Percentiles rank a stretch among this genome's conserved stretches.
phyloP scores from a whole-genome alignment of 2,329 filamentous ascomycete species.

The Cercospora sp. region DNA sequence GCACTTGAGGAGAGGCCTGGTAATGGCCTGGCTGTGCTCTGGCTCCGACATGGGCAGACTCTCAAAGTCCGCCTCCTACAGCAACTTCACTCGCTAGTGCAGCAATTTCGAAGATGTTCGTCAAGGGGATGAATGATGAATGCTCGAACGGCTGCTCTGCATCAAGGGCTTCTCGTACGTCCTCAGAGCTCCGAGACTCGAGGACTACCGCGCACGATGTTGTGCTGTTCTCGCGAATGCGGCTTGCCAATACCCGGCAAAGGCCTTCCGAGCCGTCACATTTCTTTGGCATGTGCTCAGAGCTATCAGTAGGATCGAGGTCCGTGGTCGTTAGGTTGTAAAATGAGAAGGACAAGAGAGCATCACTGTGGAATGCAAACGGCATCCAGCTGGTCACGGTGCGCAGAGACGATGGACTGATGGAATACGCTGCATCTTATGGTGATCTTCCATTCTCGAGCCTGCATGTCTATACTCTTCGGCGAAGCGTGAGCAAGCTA shows the following conservation, averaged over 20 bases:
- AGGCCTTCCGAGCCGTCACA: neutral
- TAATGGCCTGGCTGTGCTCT: neutral
- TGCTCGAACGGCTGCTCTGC: neutral
- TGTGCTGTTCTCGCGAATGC: neutral
- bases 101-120: neutral
- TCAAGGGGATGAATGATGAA: neutral
- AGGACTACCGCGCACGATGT: neutral
- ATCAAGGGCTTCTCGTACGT: neutral
- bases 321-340: neutral
- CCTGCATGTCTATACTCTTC: neutral
- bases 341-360: neutral
- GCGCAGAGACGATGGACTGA: neutral
- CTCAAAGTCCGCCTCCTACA: neutral
- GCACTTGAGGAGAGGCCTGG: neutral
- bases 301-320: neutral
- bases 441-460: too few species aligned
- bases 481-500: neutral
- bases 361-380: too few species aligned
- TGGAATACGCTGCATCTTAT: neutral
- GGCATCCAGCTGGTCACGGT: too few species aligned
- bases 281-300: neutral
- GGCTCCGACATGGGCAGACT: neutral
- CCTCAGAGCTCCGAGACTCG: neutral
- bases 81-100: neutral
- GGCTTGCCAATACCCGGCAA: neutral